These are phyloP conservation scores for Penicillium desertorum DNA, from an alignment of 495 filamentous ascomycete species.

Conservation along the genomic window DNA sequence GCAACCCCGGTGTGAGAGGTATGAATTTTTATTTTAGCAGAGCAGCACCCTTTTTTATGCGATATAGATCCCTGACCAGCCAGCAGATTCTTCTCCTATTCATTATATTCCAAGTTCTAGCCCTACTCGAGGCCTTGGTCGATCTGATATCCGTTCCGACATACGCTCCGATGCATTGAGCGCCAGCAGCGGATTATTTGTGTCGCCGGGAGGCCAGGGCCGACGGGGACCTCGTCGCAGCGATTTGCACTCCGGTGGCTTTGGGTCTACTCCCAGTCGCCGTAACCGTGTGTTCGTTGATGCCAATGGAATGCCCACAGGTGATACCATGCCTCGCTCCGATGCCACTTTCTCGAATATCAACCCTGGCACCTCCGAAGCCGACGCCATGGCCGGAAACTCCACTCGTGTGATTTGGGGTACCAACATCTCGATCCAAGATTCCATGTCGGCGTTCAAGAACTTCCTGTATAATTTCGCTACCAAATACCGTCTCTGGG, in stretches of 20 bases:
- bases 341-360: slow-evolving; percentile 88
- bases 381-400: slow-evolving; percentile 77
- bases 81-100: slow-evolving; percentile 82
- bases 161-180: slow-evolving; percentile 62
- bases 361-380: slow-evolving; percentile 87
- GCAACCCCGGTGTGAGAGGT: slow-evolving; percentile 67
- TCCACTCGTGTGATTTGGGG: slow-evolving; percentile 91
- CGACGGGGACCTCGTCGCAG: slow-evolving; percentile 61
- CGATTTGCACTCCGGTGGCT: slow-evolving; percentile 77
- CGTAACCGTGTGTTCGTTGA: slow-evolving; percentile 77
- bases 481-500: slow-evolving; percentile 89
- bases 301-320: slow-evolving; percentile 71
- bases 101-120: slow-evolving; percentile 86
- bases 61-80: slow-evolving; percentile 6
- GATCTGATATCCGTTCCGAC: slow-evolving; percentile 51
- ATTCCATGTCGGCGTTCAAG: slow-evolving; percentile 82
- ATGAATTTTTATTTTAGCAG: slow-evolving; percentile 20
- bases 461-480: slow-evolving; percentile 89
- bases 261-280: slow-evolving; percentile 62
- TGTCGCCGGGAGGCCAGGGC: slow-evolving; percentile 58
- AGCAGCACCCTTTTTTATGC: neutral
- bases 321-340: slow-evolving; percentile 54
- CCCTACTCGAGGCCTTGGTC: slow-evolving; percentile 54
- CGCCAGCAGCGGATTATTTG: slow-evolving; percentile 83
- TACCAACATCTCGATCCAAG: slow-evolving; percentile 90